Evolutionary conservation across 2,329 filamentous ascomycete species (phyloP).

Genomic region (Aspergillus tanneri): DNA sequence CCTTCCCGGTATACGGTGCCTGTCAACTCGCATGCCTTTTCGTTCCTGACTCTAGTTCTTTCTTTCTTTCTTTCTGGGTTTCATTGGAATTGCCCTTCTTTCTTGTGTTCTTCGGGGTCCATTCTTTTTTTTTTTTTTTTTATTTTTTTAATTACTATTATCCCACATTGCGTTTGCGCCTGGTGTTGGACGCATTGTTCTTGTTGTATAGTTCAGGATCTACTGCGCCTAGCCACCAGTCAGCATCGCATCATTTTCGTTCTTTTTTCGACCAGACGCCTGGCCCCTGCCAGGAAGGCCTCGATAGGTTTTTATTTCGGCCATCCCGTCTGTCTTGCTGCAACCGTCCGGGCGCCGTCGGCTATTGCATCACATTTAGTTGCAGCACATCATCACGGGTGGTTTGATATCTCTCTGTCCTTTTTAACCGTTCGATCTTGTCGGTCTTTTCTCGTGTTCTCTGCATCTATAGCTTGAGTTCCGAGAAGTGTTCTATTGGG

Average conservation of each 20-base stretch:
- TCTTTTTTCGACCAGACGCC: neutral
- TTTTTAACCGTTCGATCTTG: conserved; percentile 7
- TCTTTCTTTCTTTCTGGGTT: neutral
- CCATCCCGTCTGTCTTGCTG: neutral
- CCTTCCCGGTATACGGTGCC: neutral
- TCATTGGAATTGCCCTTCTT: neutral
- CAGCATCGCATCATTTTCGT: conserved; percentile 7
- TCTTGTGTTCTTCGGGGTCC: neutral
- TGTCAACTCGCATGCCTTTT: neutral
- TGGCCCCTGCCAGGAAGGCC: neutral
- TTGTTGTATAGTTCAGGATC: neutral
- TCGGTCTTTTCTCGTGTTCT: neutral
- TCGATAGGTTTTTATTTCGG: neutral
- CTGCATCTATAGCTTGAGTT: conserved; percentile 8
- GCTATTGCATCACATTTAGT: conserved; percentile 33
- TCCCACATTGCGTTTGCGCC: neutral
- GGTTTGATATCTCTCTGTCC: conserved; percentile 14
- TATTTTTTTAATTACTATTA: too few relatives aligned
- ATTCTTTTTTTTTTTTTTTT: neutral
- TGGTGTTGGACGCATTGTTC: neutral
- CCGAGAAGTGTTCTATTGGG: neutral
- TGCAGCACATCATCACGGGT: conserved; percentile 30
- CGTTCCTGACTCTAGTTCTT: neutral
- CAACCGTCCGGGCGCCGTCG: neutral
- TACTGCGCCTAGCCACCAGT: neutral